These are phyloP conservation scores for Aspergillus costaricaensis DNA, from an alignment of 2,329 filamentous ascomycete species.

Conservation along the genomic window DNA sequence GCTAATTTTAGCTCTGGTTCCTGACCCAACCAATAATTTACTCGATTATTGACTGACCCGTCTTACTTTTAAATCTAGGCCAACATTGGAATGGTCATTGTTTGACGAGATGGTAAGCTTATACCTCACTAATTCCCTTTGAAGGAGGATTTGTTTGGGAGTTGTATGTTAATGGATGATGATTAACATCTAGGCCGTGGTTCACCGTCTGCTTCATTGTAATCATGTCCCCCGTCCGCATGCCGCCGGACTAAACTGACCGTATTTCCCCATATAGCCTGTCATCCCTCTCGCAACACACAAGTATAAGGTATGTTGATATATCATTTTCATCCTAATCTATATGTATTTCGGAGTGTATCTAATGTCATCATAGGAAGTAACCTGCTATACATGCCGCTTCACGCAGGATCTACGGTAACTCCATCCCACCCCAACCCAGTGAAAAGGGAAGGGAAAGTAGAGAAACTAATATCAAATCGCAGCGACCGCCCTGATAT, in stretches of 20 bases:
- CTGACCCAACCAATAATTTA: slow-evolving; percentile 4
- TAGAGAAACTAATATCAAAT: neutral
- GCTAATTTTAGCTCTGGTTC: slow-evolving; percentile 7
- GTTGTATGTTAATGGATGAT: neutral
- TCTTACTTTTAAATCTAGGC: slow-evolving; percentile 23
- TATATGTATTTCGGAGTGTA: neutral
- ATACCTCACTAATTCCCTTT: neutral
- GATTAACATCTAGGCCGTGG: slow-evolving; percentile 37
- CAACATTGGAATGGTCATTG: slow-evolving; percentile 50
- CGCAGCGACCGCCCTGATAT: slow-evolving; percentile 41
- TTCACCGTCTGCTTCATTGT: slow-evolving; percentile 51
- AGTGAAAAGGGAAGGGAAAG: too few relatives aligned
- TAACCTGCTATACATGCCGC: slow-evolving; percentile 41
- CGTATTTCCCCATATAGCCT: slow-evolving; percentile 29
- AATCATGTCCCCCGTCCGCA: slow-evolving; percentile 14
- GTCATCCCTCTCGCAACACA: slow-evolving; percentile 41
- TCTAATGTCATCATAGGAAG: slow-evolving; percentile 35
- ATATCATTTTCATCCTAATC: neutral
- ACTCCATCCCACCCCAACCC: neutral
- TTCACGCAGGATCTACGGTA: slow-evolving; percentile 43
- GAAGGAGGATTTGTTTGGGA: neutral
- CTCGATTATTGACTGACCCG: too few relatives aligned
- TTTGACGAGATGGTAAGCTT: slow-evolving; percentile 44
- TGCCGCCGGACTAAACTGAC: slow-evolving; percentile 11
- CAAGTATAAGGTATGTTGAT: slow-evolving; percentile 40